These are phyloP conservation scores for Begonia masoniana DNA, from an alignment of 306 rosid species.

Conservation along the genomic window DNA sequence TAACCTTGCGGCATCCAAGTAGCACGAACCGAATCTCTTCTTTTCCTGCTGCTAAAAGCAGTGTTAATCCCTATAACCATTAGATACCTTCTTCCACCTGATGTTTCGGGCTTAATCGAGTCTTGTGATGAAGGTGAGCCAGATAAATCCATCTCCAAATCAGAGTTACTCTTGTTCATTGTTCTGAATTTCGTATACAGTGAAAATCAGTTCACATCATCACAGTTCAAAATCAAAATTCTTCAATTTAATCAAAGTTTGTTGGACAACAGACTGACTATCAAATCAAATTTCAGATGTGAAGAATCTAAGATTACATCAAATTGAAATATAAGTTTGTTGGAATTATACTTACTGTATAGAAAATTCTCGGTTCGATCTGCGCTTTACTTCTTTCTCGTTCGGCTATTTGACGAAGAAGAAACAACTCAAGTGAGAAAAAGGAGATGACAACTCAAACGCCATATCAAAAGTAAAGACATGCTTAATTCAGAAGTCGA, in stretches of 20 bases:
- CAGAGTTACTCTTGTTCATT: constrained; percentile 84
- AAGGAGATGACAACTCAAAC: neutral
- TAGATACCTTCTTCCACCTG: constrained; percentile 54
- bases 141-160: constrained; percentile 85
- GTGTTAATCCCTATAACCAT: constrained; percentile 95
- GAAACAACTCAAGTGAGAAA: neutral
- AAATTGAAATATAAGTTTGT: no score
- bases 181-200: constrained; percentile 30
- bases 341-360: constrained; percentile 46
- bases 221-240: no score
- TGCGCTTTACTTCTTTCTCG: constrained; percentile 59
- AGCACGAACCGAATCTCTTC: constrained; percentile 93
- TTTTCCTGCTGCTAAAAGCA: constrained; percentile 95
- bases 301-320: no score
- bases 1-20: constrained; percentile 98
- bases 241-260: no score
- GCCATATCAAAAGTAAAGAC: constrained; percentile 6
- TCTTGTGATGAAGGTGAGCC: constrained; percentile 62
- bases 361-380: constrained; percentile 38
- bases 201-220: neutral
- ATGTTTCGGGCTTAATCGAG: constrained; percentile 26
- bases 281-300: no score
- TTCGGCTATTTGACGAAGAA: constrained; percentile 38
- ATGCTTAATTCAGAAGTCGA: neutral
- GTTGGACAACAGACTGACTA: no score